Percentiles rank a stretch among this genome's conserved stretches.
Evolutionary conservation across 257 asterid genomes (phyloP).

Genomic region (Solanum medicagineum): DNA sequence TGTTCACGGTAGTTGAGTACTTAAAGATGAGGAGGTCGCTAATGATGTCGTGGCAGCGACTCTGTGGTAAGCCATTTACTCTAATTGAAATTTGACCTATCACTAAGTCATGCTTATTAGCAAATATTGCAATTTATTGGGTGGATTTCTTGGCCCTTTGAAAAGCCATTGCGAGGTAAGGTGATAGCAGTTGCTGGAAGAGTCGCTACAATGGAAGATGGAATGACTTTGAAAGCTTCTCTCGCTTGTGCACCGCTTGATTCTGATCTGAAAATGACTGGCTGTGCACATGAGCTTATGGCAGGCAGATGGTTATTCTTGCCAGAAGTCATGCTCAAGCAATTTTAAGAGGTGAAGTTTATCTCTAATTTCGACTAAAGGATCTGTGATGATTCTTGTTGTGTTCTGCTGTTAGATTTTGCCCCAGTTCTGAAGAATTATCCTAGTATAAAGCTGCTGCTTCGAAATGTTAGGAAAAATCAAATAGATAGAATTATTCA

Average conservation of each 20-base stretch:
- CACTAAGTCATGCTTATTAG: not conserved
- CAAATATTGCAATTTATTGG: not conserved
- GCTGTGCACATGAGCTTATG: slow-evolving; percentile 82
- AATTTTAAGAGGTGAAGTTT: not conserved
- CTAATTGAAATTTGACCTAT: not conserved
- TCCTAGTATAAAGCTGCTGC: not conserved
- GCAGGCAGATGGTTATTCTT: slow-evolving; percentile 46
- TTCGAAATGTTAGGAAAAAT: not conserved
- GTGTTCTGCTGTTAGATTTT: not conserved
- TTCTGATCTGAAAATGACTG: slow-evolving; percentile 48
- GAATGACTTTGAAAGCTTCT: slow-evolving; percentile 35
- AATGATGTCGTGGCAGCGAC: slow-evolving; percentile 32
- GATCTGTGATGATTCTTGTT: not conserved
- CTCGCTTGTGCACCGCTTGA: slow-evolving; percentile 56
- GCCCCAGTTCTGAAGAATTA: not conserved
- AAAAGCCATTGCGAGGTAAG: slow-evolving; percentile 39
- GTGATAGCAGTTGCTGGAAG: slow-evolving; percentile 65
- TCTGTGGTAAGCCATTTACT: slow-evolving; percentile 26
- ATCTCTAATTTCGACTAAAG: not conserved
- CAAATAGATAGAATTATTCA: not conserved
- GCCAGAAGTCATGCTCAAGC: not conserved
- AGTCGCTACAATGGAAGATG: slow-evolving; percentile 34
- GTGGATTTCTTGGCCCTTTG: slow-evolving; percentile 30
- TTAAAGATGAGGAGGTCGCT: slow-evolving; percentile 27
- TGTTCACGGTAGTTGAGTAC: not conserved